These are phyloP conservation scores for Phytophthora gonapodyides DNA, from an alignment of 352 stramenopile genomes.

Conservation along the genomic window DNA sequence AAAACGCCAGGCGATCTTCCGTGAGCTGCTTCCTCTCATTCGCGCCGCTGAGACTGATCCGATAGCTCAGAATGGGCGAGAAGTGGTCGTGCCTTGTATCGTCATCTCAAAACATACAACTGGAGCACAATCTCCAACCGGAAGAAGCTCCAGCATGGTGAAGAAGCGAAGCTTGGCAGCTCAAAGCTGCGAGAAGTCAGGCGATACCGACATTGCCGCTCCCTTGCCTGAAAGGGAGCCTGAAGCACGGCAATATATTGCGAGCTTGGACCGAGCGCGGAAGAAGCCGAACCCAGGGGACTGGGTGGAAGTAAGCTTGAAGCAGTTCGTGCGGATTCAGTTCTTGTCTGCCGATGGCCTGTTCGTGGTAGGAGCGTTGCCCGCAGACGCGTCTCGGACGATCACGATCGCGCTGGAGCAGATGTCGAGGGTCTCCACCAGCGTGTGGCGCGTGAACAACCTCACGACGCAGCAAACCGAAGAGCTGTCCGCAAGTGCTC, in stretches of 20 bases:
- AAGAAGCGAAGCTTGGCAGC: conserved; percentile 7
- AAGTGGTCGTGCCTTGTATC: conserved; percentile 24
- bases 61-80: not conserved
- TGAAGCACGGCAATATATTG: not conserved
- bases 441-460: conserved; percentile 42
- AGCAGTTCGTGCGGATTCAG: conserved; percentile 53
- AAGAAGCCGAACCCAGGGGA: conserved; percentile 45
- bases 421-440: conserved; percentile 44
- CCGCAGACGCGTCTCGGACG: conserved; percentile 18
- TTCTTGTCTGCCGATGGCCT: conserved; percentile 41
- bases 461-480: conserved; percentile 10
- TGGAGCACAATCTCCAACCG: not conserved
- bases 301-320: conserved; percentile 55
- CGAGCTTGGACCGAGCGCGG: not conserved
- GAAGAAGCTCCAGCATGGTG: not conserved
- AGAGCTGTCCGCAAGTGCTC: conserved; percentile 3
- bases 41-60: conserved; percentile 20
- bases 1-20: conserved; percentile 25
- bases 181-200: conserved; percentile 2
- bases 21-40: conserved; percentile 28
- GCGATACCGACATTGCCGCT: not conserved
- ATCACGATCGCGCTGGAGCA: conserved; percentile 37
- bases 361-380: conserved; percentile 29
- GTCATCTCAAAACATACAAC: conserved; percentile 10
- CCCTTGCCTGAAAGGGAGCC: conserved; percentile 1